Conservation (phyloP, 2,329 filamentous ascomycete genomes). For the Dothideomycetes sp. region DNA sequence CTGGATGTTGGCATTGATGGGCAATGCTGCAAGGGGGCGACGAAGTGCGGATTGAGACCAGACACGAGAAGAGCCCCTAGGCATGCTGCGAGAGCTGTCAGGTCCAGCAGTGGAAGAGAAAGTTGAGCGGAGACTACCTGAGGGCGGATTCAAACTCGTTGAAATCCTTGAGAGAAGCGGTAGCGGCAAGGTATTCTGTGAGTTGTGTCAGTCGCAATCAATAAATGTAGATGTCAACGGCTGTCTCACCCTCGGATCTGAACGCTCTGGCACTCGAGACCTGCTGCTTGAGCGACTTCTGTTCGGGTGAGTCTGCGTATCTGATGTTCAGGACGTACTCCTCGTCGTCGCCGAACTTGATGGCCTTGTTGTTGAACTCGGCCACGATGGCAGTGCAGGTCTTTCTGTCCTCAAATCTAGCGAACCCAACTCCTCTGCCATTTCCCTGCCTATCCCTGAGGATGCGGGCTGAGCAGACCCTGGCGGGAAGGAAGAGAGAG, state of each 20-base stretch:
- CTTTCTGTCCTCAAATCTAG: conserved; percentile 83
- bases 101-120: too few relatives aligned
- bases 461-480: conserved; percentile 88
- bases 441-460: conserved; percentile 84
- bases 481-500: conserved; percentile 67
- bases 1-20: conserved; percentile 16
- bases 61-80: neutral
- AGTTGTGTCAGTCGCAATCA: neutral
- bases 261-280: conserved; percentile 93
- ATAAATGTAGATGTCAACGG: too few relatives aligned
- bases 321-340: conserved; percentile 77
- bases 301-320: conserved; percentile 91
- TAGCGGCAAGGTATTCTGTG: neutral
- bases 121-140: too few relatives aligned
- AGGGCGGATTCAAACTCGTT: neutral
- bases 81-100: neutral
- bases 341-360: conserved; percentile 56
- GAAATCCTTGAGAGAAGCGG: neutral
- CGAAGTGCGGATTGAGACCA: conserved; percentile 22
- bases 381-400: conserved; percentile 83
- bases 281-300: conserved; percentile 93
- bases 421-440: conserved; percentile 94
- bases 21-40: conserved; percentile 15
- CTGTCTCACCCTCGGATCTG: conserved; percentile 37
- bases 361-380: conserved; percentile 64